phyloP scores from a whole-genome alignment of 2,329 filamentous ascomycete genomes.

The Periconia sp. region DNA sequence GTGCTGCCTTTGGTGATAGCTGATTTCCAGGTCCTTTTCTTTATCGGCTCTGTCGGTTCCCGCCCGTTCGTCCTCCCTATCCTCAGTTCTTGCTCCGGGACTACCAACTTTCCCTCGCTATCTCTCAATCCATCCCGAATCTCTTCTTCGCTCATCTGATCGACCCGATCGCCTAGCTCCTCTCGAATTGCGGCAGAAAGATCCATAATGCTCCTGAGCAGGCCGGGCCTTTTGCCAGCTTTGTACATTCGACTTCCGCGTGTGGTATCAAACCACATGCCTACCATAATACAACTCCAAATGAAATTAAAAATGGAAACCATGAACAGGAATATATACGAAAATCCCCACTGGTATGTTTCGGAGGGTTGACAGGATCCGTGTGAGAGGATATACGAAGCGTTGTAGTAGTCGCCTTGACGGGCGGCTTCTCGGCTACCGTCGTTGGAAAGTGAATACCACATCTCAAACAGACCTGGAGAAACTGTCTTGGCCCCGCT shows the following conservation, averaged over 20 bases:
- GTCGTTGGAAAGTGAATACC: slow-evolving; percentile 7
- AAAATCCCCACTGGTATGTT: slow-evolving; percentile 39
- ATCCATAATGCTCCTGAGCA: slow-evolving; percentile 32
- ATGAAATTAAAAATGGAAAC: slow-evolving; percentile 37
- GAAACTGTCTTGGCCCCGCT: neutral
- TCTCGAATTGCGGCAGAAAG: slow-evolving; percentile 27
- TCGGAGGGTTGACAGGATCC: slow-evolving; percentile 34
- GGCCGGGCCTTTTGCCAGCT: slow-evolving; percentile 28
- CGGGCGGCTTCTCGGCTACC: slow-evolving; percentile 5
- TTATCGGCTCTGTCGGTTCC: neutral
- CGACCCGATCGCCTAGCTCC: slow-evolving; percentile 24
- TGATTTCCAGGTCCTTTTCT: slow-evolving; percentile 20
- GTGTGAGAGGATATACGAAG: slow-evolving; percentile 20
- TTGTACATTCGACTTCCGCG: slow-evolving; percentile 31
- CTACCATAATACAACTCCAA: slow-evolving; percentile 35
- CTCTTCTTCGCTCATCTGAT: slow-evolving; percentile 24
- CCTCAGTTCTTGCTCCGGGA: slow-evolving; percentile 26
- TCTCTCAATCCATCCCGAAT: slow-evolving; percentile 19
- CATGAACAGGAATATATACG: slow-evolving; percentile 40
- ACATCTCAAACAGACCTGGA: slow-evolving; percentile 1
- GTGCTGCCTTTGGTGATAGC: slow-evolving; percentile 30
- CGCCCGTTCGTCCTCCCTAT: slow-evolving; percentile 18
- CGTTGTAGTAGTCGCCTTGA: slow-evolving; percentile 19
- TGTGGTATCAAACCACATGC: slow-evolving; percentile 37
- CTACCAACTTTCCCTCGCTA: slow-evolving; percentile 24